Evolutionary conservation across 2,329 filamentous ascomycete genomes (phyloP).

Genomic region (Helotiales sp.): DNA sequence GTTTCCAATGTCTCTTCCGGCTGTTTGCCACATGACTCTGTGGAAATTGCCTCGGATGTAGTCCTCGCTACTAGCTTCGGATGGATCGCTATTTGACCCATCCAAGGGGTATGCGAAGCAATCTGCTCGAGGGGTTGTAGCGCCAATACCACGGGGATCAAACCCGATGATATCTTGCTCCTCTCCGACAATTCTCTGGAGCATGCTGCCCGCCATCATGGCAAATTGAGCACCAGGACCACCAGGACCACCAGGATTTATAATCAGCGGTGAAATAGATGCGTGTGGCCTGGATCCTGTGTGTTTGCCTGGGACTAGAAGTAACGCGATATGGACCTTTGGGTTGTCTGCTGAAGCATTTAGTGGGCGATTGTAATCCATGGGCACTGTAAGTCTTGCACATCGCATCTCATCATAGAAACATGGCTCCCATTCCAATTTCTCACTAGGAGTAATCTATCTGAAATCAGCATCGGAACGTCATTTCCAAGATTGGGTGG

Average conservation of each 20-base stretch:
- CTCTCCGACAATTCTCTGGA: conserved; percentile 47
- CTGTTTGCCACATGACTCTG: conserved; percentile 27
- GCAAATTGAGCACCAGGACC: conserved; percentile 47
- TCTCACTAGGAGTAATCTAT: conserved; percentile 51
- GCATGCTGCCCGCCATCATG: conserved; percentile 34
- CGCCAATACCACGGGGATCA: conserved; percentile 56
- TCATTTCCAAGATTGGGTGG: not conserved
- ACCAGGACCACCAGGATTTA: conserved; percentile 55
- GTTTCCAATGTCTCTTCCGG: conserved; percentile 43
- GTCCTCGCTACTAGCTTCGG: conserved; percentile 35
- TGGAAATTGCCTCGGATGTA: conserved; percentile 48
- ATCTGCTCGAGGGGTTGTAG: conserved; percentile 55
- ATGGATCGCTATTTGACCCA: conserved; percentile 38
- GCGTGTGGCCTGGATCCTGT: conserved; percentile 35
- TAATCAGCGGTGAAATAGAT: conserved; percentile 48
- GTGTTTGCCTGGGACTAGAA: conserved; percentile 35
- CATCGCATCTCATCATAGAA: conserved; percentile 45
- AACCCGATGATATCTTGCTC: conserved; percentile 54
- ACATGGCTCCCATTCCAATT: conserved; percentile 52
- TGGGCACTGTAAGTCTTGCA: conserved; percentile 52
- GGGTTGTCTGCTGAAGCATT: conserved; percentile 41
- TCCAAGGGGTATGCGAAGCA: conserved; percentile 51
- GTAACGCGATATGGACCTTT: conserved; percentile 39
- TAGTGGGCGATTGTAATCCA: conserved; percentile 52
- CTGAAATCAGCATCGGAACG: not conserved